Base-by-base conservation (phyloP, 768 basidiomycete species). In the Rhizopogon vesiculosus region DNA sequence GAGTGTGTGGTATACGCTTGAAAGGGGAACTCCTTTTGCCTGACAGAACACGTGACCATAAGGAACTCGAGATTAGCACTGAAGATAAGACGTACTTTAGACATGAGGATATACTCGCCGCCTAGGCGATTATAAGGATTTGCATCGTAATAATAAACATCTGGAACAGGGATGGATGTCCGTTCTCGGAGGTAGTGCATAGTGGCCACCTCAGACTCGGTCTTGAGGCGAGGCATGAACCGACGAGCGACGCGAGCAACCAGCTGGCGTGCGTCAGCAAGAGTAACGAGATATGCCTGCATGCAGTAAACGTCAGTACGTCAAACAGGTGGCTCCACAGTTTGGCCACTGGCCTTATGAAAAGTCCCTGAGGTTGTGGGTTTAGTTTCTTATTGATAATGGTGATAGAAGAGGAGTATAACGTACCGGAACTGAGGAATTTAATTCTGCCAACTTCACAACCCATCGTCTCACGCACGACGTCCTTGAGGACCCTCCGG, bases 21-120 rank as follows among this genome's bases (percentile, higher is more conserved):
- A 74, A 4, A 93, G 77, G 3, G 89, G 85, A 29, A 90, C 78
- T 12, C 91, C 91, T 2, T 78, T 73, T 28, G 91, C 91, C 90
- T 92, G 64, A 18, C 50, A 56, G 18, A 51, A 58, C 59, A 58
- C 40, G 49, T 54, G 35, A 41, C 35, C 18, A 18, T 42, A 28
- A 53, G 8, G 53, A 7, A 33, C 19, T 7, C 6, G 60, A 15
- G 38, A 9, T 38, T 57, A 43, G 41, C 31, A 35, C 44, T 13
- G 13, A 1, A 5, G 53, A 55, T 38, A 15, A 43, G 55, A 72
- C 80, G 43, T 58, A 87, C 90, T 82, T 87, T 91, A 53, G 87
- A 87, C 91, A 93, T 91, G 58, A 93, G 66, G 59, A 93, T 90
- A 62, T 85, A 93, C 69, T 93, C 91, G 18, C 88, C 87, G 0